These are phyloP conservation scores for Phytophthora tentaculata DNA, from an alignment of 352 stramenopile species.

Conservation along the genomic window DNA sequence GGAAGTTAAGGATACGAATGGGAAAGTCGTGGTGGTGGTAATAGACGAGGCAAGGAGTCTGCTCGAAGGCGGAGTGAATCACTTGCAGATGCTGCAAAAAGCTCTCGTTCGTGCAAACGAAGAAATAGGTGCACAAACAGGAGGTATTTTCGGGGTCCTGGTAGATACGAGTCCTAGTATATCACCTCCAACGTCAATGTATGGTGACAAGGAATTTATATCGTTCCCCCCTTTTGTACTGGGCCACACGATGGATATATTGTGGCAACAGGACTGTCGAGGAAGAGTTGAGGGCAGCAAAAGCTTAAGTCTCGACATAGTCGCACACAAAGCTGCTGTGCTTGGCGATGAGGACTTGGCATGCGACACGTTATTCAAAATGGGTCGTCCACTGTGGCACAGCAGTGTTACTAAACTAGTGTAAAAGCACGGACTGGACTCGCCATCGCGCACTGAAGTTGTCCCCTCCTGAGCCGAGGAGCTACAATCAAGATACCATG, in stretches of 20 bases:
- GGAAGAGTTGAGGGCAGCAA: background rate
- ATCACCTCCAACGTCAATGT: background rate
- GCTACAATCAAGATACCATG: background rate
- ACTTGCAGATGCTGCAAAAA: background rate
- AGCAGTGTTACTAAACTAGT: background rate
- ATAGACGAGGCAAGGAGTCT: background rate
- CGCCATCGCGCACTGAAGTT: background rate
- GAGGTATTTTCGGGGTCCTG: background rate
- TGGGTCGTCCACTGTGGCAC: background rate
- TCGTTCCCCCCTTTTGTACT: background rate
- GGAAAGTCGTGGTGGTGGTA: background rate
- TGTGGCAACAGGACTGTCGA: background rate
- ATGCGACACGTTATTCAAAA: background rate
- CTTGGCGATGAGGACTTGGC: background rate
- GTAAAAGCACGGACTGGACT: background rate
- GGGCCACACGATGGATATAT: background rate
- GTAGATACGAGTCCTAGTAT: background rate
- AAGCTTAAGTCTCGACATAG: background rate
- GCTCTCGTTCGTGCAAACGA: background rate
- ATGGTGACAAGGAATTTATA: background rate
- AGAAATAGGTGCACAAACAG: background rate
- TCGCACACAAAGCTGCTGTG: background rate
- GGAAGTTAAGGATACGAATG: background rate
- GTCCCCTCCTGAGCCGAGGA: background rate
- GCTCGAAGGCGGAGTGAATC: background rate